A percentile compares a stretch with the other conserved stretches of the same genome.
Evolutionary conservation across 495 filamentous ascomycete species (phyloP).

Genomic region (Neurospora sp.): DNA sequence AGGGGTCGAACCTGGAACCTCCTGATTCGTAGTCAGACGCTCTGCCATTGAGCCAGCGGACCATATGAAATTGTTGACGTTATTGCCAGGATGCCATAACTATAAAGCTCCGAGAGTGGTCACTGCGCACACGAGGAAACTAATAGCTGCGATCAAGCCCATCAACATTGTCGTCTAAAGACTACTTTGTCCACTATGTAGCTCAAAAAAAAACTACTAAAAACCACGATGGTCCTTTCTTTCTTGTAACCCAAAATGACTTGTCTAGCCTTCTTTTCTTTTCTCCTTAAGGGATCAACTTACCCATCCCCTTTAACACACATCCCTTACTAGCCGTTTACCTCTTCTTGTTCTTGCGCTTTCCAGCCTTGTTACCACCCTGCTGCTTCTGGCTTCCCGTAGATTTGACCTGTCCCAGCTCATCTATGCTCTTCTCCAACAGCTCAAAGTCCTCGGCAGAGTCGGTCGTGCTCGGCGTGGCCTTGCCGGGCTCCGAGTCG

Average conservation of each 20-base stretch:
- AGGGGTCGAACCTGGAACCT: not conserved
- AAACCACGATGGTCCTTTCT: not conserved
- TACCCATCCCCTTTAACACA: not conserved
- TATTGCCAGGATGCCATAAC: not conserved
- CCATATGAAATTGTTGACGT: not conserved
- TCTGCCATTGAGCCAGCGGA: not conserved
- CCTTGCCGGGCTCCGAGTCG: conserved; percentile 24
- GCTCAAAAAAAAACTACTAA: not conserved
- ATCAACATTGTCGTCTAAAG: not conserved
- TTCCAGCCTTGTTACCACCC: conserved; percentile 28
- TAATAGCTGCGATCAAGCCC: not conserved
- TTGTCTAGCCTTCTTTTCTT: not conserved
- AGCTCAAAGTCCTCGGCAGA: conserved; percentile 48
- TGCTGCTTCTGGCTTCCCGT: conserved; percentile 30
- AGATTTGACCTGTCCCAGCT: conserved; percentile 29
- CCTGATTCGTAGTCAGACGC: not conserved
- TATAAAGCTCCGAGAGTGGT: not conserved
- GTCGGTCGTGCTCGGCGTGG: conserved; percentile 33
- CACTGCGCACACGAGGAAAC: not conserved
- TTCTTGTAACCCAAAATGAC: not conserved
- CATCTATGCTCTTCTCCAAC: conserved; percentile 41
- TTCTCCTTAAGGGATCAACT: not conserved
- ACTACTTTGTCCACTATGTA: not conserved
- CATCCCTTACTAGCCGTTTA: conserved; percentile 5
- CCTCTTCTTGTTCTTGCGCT: conserved; percentile 40